Percentiles rank a stretch among this genome's conserved stretches.
Conservation (phyloP, 805 yeast genomes). For the Wickerhamiella allomyrinae region DNA sequence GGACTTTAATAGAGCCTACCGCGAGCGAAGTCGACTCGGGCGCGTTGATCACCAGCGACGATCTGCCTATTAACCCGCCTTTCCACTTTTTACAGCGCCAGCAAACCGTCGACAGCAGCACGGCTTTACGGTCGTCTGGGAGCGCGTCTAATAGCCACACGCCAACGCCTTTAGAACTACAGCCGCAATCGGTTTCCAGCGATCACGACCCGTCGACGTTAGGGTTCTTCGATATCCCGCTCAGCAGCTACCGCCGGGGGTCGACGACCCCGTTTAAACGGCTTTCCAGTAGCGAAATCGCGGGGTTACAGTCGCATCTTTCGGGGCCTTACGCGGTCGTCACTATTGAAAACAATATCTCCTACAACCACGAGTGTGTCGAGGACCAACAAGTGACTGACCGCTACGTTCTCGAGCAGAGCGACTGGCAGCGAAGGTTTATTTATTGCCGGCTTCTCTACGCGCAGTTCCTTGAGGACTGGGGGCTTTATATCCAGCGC, state of each 20-base stretch:
- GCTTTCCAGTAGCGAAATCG: too few species aligned
- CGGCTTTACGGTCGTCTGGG: background rate
- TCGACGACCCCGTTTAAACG: background rate
- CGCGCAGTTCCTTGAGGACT: slow-evolving; percentile 58
- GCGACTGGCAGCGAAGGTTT: slow-evolving; percentile 1
- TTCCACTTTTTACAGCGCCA: background rate
- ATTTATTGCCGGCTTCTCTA: slow-evolving; percentile 48
- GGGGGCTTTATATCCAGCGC: slow-evolving; percentile 76
- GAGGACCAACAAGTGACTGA: background rate
- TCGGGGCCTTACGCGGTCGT: background rate
- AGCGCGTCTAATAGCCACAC: background rate
- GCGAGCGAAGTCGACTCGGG: background rate
- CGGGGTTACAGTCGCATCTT: background rate
- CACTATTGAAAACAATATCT: background rate
- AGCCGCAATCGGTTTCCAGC: background rate
- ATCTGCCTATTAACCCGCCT: background rate
- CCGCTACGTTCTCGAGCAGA: background rate
- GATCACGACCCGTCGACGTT: background rate
- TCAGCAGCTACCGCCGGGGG: background rate
- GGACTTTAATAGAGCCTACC: background rate
- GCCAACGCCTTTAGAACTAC: background rate
- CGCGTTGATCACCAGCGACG: background rate
- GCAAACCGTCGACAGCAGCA: background rate
- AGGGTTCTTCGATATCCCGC: background rate
- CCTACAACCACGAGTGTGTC: background rate